phyloP scores from a whole-genome alignment of 2,329 filamentous ascomycete species.

The Pseudogymnoascus destructans region DNA sequence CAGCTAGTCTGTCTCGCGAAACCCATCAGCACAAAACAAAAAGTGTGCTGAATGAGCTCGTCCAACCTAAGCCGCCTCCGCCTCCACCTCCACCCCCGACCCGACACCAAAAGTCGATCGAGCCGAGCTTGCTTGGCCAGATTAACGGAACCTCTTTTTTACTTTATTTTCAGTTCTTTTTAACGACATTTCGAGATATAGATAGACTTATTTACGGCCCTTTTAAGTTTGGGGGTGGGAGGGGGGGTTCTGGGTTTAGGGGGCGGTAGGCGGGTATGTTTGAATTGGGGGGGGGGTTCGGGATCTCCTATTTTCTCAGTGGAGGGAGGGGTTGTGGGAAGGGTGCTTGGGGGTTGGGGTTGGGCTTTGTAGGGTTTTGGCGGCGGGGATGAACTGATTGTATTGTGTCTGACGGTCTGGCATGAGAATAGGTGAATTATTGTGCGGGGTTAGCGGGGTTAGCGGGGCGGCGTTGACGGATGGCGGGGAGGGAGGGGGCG shows the following conservation, averaged over 20 bases:
- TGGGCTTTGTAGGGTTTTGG: not conserved
- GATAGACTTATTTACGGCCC: constrained; percentile 1
- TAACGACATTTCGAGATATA: constrained; percentile 1
- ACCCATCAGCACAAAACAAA: not conserved
- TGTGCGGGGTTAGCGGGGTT: not conserved
- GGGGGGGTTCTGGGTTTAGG: not conserved
- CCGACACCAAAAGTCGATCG: not conserved
- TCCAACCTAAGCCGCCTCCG: not conserved
- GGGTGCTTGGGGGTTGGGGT: not conserved
- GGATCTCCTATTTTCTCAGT: not conserved
- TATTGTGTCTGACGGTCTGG: not conserved
- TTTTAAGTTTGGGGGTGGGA: not conserved
- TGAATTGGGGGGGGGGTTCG: not conserved
- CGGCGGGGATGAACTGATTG: not conserved
- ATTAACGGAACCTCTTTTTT: not conserved
- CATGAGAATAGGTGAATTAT: too few relatives aligned
- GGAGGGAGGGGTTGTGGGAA: not conserved
- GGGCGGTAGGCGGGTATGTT: not conserved
- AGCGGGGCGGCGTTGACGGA: not conserved
- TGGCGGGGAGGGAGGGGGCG: not conserved
- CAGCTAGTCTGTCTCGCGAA: not conserved
- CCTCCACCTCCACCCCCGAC: not conserved
- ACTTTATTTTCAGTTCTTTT: not conserved
- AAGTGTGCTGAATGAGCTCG: not conserved
- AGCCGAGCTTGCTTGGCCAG: not conserved